Base-by-base conservation (phyloP, 441 rosid genomes). In the Geranium incanum region DNA sequence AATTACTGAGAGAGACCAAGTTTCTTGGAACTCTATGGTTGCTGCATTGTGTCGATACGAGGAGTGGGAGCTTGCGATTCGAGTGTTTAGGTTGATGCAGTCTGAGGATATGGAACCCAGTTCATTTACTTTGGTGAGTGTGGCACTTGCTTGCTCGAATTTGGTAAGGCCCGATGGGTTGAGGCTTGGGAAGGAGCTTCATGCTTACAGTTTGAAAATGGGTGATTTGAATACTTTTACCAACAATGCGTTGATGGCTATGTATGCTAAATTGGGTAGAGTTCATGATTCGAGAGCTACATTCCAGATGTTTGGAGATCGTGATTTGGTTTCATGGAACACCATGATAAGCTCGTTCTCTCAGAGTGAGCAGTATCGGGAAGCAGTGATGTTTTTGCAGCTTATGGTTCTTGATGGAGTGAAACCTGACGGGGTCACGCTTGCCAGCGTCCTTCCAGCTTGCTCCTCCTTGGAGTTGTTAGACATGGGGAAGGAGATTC, bases 261-360 rank as follows among this genome's bases (percentile, higher is more conserved):
- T 94, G 93, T 89, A 89, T 72, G 87, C 95, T 59, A 94, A 89
- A 50, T 77, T 87, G 23, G 95, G 89, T 8, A 82, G 82, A 67
- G 68, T 87, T 15, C 72, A 76, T 16, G 80, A 79, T 69, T 84
- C 93, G 0, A 83, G 75, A 79, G 19, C 69, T 66, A 72, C 86
- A 7, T 87, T 91, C 59, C 77, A 79, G 67, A 68, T 70, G 41
- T 94, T 86, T 71, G 82, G 81, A 72, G 86, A 80, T 45, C 87
- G 92, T 69, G 88, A 89, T 81, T 83, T 94, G 79, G 88, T 94
- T 64, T 81, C 98, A 0, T 94, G 97, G 97, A 94, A 94, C 74
- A 86, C 89, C 64, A 36, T 94, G 69, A 78, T 88, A 74, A 89
- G 95, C 81, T 87, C 91, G 0, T 81, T 87, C 1, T 71, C 92